phyloP scores from a whole-genome alignment of 331 rosid species.

The Acacia pycnantha region DNA sequence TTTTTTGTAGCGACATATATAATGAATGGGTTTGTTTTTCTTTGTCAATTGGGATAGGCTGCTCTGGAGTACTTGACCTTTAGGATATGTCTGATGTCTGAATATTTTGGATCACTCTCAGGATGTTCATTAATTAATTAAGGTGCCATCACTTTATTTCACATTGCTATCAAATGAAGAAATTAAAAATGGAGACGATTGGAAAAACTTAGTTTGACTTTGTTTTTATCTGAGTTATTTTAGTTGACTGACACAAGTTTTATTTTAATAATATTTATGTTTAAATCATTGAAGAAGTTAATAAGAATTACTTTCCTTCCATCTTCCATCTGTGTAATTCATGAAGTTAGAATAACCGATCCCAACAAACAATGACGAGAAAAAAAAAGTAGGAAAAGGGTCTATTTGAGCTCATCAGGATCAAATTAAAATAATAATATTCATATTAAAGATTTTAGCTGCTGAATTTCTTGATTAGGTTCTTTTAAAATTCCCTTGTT shows the following conservation, averaged over 20 bases:
- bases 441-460: not conserved
- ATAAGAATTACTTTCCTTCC: not conserved
- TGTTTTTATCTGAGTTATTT: not conserved
- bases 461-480: not conserved
- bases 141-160: too few relatives aligned
- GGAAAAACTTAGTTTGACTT: not conserved
- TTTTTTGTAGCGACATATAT: too few relatives aligned
- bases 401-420: not conserved
- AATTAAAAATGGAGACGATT: not conserved
- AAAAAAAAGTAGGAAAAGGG: not conserved
- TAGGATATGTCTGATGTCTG: too few relatives aligned
- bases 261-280: not conserved
- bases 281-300: not conserved
- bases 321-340: not conserved
- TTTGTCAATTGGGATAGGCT: too few relatives aligned
- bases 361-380: not conserved
- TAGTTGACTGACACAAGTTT: not conserved
- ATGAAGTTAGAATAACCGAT: not conserved
- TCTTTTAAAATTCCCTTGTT: constrained; percentile 1
- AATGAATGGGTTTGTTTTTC: too few relatives aligned
- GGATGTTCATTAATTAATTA: too few relatives aligned
- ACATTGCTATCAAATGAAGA: not conserved
- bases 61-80: too few relatives aligned
- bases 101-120: too few relatives aligned
- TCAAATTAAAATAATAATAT: not conserved